A percentile compares a stretch with the other conserved stretches of the same genome.
Conservation (phyloP, 163 green algal genomes). For the Chloromonas sp. region DNA sequence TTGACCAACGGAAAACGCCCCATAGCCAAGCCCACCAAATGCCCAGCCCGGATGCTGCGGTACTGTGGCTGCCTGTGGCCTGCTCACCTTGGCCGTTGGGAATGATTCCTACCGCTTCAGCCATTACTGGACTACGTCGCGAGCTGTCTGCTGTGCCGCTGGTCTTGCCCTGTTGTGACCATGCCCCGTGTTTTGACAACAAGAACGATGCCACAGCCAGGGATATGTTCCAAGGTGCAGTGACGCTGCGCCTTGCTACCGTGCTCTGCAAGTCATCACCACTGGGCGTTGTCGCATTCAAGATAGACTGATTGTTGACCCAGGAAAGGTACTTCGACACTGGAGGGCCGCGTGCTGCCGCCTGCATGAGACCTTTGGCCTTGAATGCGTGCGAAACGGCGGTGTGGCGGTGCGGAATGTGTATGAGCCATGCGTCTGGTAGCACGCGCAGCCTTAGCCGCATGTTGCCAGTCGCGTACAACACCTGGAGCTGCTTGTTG, state of each 20-base stretch:
- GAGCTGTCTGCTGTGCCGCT: background rate
- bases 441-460: background rate
- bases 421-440: slow-evolving; percentile 5
- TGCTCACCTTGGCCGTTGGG: no score
- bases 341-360: background rate
- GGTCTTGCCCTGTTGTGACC: background rate
- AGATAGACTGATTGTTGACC: background rate
- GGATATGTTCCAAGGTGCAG: background rate
- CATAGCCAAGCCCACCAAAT: no score
- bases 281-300: background rate
- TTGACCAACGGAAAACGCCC: no score
- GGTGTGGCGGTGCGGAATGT: background rate
- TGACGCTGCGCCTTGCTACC: background rate
- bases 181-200: background rate
- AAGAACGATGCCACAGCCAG: background rate
- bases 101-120: no score
- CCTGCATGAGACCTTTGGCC: background rate
- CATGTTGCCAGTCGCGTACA: background rate
- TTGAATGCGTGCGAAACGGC: background rate
- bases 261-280: background rate
- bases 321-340: background rate
- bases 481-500: slow-evolving; percentile 10
- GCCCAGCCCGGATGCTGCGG: no score
- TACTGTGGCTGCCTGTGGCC: no score
- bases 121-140: no score